Conservation (phyloP, 2,329 filamentous ascomycete species). For the Venturia carpophila region DNA sequence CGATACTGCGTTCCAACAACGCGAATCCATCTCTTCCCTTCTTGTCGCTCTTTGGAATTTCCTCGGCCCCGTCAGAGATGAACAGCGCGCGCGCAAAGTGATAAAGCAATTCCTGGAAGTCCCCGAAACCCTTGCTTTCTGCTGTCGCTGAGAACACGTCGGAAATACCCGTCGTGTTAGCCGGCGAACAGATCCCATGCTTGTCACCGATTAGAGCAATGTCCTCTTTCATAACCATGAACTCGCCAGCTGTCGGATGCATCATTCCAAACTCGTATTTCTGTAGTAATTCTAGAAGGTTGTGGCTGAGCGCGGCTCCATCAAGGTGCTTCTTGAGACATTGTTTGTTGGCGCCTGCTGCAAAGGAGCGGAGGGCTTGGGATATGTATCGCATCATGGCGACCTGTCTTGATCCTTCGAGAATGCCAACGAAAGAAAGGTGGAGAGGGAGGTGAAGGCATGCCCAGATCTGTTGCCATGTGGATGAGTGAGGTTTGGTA, state of each 20-base stretch:
- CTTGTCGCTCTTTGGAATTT: background rate
- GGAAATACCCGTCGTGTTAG: background rate
- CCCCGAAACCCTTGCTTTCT: background rate
- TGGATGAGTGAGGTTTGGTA: slow-evolving; percentile 28
- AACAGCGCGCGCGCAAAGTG: slow-evolving; percentile 9
- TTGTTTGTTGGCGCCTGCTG: background rate
- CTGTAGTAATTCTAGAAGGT: background rate
- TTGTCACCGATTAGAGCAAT: background rate
- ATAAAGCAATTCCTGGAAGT: background rate
- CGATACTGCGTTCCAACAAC: background rate
- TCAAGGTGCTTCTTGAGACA: slow-evolving; percentile 11
- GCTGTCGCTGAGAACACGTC: background rate
- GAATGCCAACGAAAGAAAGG: slow-evolving; percentile 25
- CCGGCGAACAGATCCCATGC: background rate
- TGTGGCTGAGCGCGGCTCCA: background rate
- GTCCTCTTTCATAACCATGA: background rate
- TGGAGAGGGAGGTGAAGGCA: slow-evolving; percentile 29
- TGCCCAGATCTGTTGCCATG: slow-evolving; percentile 30
- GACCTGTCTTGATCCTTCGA: slow-evolving; percentile 23
- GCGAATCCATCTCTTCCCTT: background rate
- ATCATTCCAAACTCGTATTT: slow-evolving; percentile 9
- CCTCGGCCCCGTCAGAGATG: slow-evolving; percentile 3
- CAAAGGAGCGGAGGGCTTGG: background rate
- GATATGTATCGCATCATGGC: slow-evolving; percentile 13
- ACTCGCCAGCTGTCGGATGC: slow-evolving; percentile 5